These are phyloP conservation scores for Tolypocladium paradoxum DNA, from an alignment of 2,329 filamentous ascomycete species.

Conservation along the genomic window DNA sequence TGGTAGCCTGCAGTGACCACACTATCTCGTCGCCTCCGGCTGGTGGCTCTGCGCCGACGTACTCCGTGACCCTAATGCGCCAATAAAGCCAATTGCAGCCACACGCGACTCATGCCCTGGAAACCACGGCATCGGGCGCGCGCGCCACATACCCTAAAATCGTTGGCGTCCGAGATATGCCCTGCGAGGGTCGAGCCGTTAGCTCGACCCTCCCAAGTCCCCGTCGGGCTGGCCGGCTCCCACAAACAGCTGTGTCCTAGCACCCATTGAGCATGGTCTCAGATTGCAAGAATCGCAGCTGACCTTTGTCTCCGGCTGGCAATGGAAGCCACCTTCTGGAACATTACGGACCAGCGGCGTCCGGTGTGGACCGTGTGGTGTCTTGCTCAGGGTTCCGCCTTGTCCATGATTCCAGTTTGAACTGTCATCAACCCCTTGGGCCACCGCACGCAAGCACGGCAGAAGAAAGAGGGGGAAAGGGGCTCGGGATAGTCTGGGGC, in stretches of 20 bases:
- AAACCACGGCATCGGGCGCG: not conserved
- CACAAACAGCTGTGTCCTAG: not conserved
- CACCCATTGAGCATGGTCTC: not conserved
- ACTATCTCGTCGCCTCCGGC: not conserved
- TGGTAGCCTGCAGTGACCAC: not conserved
- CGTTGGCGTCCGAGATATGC: not conserved
- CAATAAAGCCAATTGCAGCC: not conserved
- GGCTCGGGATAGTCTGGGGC: not conserved
- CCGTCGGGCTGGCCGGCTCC: not conserved
- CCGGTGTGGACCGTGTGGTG: not conserved
- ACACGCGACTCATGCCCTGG: not conserved
- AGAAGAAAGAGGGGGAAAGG: not conserved
- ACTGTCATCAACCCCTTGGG: not conserved
- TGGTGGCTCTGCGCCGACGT: not conserved
- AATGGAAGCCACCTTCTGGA: not conserved
- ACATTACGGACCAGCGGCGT: not conserved
- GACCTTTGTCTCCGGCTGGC: not conserved
- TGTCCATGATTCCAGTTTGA: not conserved
- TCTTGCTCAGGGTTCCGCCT: not conserved
- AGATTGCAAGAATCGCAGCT: not conserved
- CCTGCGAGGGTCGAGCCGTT: not conserved
- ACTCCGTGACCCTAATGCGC: not conserved
- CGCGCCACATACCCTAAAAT: not conserved
- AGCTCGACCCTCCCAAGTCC: not conserved
- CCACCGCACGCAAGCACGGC: not conserved